Conservation (phyloP, 768 basidiomycete species). For the Russula compacta region DNA sequence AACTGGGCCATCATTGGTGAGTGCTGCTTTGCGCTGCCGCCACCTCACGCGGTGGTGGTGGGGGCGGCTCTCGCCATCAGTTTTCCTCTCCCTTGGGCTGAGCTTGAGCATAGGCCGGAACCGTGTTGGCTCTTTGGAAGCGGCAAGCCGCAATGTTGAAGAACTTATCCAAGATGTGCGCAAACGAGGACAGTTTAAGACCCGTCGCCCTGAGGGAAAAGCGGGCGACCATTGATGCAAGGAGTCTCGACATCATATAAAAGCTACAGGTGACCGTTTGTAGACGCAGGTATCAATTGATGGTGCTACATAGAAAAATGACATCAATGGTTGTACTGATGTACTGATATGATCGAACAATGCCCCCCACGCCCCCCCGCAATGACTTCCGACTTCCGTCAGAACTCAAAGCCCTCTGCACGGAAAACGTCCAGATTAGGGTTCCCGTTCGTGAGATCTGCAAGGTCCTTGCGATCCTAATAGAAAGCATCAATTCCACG, state of each 20-base stretch:
- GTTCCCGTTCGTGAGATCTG: constrained; percentile 59
- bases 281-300: constrained; percentile 1
- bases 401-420: constrained; percentile 86
- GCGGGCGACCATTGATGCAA: constrained; percentile 29
- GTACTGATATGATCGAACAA: background rate
- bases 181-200: constrained; percentile 61
- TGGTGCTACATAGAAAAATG: background rate
- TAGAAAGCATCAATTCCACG: background rate
- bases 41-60: too few species aligned
- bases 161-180: constrained; percentile 47
- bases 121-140: constrained; percentile 25
- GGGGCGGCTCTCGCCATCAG: background rate
- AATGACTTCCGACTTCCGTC: background rate
- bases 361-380: background rate
- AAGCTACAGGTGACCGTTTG: background rate
- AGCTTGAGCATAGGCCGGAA: constrained; percentile 26
- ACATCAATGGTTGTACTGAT: background rate
- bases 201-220: constrained; percentile 65
- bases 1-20: constrained; percentile 88
- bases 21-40: background rate
- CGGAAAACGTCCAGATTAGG: constrained; percentile 66
- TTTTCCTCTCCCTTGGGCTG: background rate
- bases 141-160: constrained; percentile 37
- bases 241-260: background rate
- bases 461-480: constrained; percentile 76